Evolutionary conservation across 177 flowering plant species (phyloP).

Genomic region (Vitis hybrid): DNA sequence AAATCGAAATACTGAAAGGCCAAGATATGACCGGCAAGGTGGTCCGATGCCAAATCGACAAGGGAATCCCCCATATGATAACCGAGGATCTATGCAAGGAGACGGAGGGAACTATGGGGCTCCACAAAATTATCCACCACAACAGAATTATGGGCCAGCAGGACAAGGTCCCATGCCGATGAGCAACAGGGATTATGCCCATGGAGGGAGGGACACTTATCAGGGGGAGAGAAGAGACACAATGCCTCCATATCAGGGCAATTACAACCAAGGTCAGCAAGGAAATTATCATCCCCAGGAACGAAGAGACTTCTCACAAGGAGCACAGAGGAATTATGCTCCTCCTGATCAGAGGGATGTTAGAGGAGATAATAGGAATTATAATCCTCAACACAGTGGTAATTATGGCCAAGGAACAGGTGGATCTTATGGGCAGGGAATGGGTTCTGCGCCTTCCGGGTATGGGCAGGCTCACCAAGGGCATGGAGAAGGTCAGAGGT

Average conservation of each 20-base stretch:
- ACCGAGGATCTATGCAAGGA: slow-evolving; percentile 7
- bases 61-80: slow-evolving; percentile 24
- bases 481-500: slow-evolving; percentile 24
- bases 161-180: slow-evolving; percentile 32
- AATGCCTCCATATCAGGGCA: slow-evolving; percentile 23
- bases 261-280: slow-evolving; percentile 10
- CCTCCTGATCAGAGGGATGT: slow-evolving; percentile 30
- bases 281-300: slow-evolving; percentile 23
- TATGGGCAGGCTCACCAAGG: slow-evolving; percentile 27
- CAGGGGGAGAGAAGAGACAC: slow-evolving; percentile 29
- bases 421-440: slow-evolving; percentile 18
- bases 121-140: slow-evolving; percentile 25
- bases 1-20: slow-evolving; percentile 35
- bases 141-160: slow-evolving; percentile 41
- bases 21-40: slow-evolving; percentile 47
- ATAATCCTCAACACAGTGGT: slow-evolving; percentile 14
- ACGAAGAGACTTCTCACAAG: slow-evolving; percentile 25
- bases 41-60: slow-evolving; percentile 35
- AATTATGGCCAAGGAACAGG: slow-evolving; percentile 10
- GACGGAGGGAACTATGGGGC: neutral
- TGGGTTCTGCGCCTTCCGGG: slow-evolving; percentile 17
- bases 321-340: slow-evolving; percentile 30
- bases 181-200: slow-evolving; percentile 16
- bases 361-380: slow-evolving; percentile 26
- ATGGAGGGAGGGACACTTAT: slow-evolving; percentile 23